Conservation (phyloP, 352 stramenopile species). For the Phytophthora sp. region DNA sequence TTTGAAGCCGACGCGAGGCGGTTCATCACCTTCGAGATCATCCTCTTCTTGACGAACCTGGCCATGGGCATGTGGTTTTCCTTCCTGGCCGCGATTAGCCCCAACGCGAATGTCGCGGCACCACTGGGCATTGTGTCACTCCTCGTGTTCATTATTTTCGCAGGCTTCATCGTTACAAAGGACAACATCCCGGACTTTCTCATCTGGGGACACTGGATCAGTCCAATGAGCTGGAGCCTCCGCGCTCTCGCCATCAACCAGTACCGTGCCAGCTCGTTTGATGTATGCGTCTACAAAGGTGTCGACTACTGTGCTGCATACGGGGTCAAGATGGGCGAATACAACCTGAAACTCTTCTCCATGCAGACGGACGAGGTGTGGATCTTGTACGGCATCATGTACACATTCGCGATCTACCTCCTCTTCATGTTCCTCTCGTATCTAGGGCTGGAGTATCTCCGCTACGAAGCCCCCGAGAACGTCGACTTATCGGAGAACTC, state of each 20-base stretch:
- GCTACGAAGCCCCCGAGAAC: slow-evolving; percentile 23
- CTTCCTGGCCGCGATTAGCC: slow-evolving; percentile 34
- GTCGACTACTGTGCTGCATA: slow-evolving; percentile 39
- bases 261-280: slow-evolving; percentile 32
- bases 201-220: slow-evolving; percentile 62
- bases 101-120: slow-evolving; percentile 36
- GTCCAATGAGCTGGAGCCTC: slow-evolving; percentile 53
- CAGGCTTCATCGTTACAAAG: slow-evolving; percentile 51
- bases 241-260: slow-evolving; percentile 47
- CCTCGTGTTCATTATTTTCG: slow-evolving; percentile 50
- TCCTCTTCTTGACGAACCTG: slow-evolving; percentile 43
- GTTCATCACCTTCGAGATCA: slow-evolving; percentile 49
- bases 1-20: slow-evolving; percentile 25
- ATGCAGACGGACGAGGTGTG: slow-evolving; percentile 44
- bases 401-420: slow-evolving; percentile 21
- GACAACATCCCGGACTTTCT: slow-evolving; percentile 47
- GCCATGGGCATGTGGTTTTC: slow-evolving; percentile 39
- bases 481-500: slow-evolving; percentile 23
- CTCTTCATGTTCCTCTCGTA: slow-evolving; percentile 32
- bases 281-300: slow-evolving; percentile 38
- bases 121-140: slow-evolving; percentile 38
- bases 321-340: slow-evolving; percentile 40
- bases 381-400: slow-evolving; percentile 28
- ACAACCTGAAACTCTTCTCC: slow-evolving; percentile 35
- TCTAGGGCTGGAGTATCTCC: slow-evolving; percentile 21